Evolutionary conservation across 192 early-diverging fungal species (phyloP).

Genomic region (Dissophora globulifera): DNA sequence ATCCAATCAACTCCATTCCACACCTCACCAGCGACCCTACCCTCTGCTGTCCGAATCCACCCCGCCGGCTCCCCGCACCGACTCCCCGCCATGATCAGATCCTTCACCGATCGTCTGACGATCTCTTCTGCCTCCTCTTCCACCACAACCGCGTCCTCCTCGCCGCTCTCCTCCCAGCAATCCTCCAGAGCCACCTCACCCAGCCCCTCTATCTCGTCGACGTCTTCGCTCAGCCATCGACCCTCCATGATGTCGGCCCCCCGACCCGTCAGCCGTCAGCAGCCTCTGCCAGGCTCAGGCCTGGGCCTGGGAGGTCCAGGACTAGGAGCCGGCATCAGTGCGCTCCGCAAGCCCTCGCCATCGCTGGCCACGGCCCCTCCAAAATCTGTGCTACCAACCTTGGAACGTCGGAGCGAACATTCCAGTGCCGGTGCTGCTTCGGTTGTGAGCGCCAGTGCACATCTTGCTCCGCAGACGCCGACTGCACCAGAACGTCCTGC

Average conservation of each 20-base stretch:
- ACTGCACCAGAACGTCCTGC: slow-evolving; percentile 13
- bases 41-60: neutral
- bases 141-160: slow-evolving; percentile 7
- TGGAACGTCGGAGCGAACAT: neutral
- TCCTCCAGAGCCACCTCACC: slow-evolving; percentile 22
- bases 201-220: slow-evolving; percentile 9
- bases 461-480: too few species aligned
- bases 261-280: slow-evolving; percentile 5
- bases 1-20: neutral
- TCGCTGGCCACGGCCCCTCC: neutral
- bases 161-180: slow-evolving; percentile 7
- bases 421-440: neutral
- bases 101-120: slow-evolving; percentile 2
- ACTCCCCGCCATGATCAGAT: slow-evolving; percentile 12
- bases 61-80: neutral
- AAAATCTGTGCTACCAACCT: slow-evolving; percentile 18
- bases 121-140: slow-evolving; percentile 14
- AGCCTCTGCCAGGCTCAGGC: neutral
- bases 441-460: neutral
- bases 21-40: neutral
- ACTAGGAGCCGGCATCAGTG: neutral
- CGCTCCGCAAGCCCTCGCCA: slow-evolving; percentile 6
- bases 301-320: neutral
- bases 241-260: slow-evolving; percentile 21
- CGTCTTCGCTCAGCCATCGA: slow-evolving; percentile 4